A percentile compares a stretch with the other conserved stretches of the same genome.
Evolutionary conservation across 176 grass and related monocot species (phyloP).

Genomic region (Triticum dicoccoides): DNA sequence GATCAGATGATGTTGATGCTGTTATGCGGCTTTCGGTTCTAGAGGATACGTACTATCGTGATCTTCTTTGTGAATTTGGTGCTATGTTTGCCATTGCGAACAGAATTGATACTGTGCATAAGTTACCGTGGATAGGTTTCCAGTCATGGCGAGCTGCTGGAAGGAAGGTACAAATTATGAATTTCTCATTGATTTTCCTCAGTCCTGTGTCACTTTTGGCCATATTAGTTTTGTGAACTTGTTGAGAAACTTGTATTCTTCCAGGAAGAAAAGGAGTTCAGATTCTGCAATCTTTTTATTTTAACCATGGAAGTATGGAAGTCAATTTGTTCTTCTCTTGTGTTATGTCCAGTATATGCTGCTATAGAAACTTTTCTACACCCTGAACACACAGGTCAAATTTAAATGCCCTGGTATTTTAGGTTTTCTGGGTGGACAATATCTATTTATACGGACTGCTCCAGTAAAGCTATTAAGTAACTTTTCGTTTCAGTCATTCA

Average conservation of each 20-base stretch:
- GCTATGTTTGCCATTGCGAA: conserved; percentile 87
- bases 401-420: conserved; percentile 8
- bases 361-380: not conserved
- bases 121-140: conserved; percentile 98
- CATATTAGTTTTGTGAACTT: conserved; percentile 8
- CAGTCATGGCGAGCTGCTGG: conserved; percentile 90
- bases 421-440: not conserved
- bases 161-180: conserved; percentile 55
- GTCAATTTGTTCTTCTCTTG: not conserved
- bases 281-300: not conserved
- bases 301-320: not conserved
- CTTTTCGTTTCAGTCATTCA: not conserved
- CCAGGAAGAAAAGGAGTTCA: not conserved
- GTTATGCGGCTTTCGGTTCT: conserved; percentile 73
- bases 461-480: conserved; percentile 16
- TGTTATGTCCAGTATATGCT: conserved; percentile 6
- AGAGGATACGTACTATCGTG: conserved; percentile 63
- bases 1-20: conserved; percentile 86
- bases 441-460: not conserved
- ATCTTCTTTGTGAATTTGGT: conserved; percentile 88
- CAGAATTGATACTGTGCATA: conserved; percentile 79
- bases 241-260: conserved; percentile 7
- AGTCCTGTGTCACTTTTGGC: conserved; percentile 5
- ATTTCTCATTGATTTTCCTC: conserved; percentile 17
- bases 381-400: conserved; percentile 2